phyloP scores from a whole-genome alignment of 768 basidiomycete species.

The Kwoniella europaea region DNA sequence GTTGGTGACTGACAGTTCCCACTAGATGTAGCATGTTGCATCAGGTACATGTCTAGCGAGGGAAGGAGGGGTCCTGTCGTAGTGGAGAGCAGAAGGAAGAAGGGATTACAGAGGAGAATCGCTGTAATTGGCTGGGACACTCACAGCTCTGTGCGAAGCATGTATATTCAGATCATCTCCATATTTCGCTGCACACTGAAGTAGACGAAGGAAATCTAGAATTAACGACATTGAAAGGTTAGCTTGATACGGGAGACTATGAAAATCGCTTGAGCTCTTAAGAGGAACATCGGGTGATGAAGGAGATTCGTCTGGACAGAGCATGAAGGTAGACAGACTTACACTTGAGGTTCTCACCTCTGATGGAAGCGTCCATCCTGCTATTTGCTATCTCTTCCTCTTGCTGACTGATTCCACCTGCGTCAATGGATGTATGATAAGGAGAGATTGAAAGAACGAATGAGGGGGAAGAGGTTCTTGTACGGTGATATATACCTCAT shows the following conservation, averaged over 20 bases:
- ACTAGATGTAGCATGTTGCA: conserved; percentile 22
- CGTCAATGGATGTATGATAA: not conserved
- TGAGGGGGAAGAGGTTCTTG: not conserved
- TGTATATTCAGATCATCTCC: conserved; percentile 56
- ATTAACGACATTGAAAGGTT: not conserved
- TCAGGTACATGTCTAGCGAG: not conserved
- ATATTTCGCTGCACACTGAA: conserved; percentile 55
- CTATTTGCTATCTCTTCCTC: not conserved
- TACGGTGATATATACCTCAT: not conserved
- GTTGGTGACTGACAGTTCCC: conserved; percentile 55
- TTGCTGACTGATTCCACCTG: not conserved
- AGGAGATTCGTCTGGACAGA: not conserved
- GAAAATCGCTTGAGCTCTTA: not conserved
- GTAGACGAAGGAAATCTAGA: conserved; percentile 46
- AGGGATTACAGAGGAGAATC: too few species aligned
- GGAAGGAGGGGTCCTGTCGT: not conserved
- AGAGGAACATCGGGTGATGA: not conserved
- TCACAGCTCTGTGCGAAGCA: conserved; percentile 48
- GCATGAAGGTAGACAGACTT: not conserved
- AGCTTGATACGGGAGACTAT: not conserved
- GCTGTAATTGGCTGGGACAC: conserved; percentile 5
- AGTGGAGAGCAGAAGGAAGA: too few species aligned
- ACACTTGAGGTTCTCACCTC: conserved; percentile 24
- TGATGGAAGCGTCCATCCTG: conserved; percentile 26
- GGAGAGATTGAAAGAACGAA: not conserved